A percentile compares a stretch with the other conserved stretches of the same genome.
Evolutionary conservation across 1,284 basidiomycete genomes (phyloP).

Genomic region (Fomitiporia mediterranea): DNA sequence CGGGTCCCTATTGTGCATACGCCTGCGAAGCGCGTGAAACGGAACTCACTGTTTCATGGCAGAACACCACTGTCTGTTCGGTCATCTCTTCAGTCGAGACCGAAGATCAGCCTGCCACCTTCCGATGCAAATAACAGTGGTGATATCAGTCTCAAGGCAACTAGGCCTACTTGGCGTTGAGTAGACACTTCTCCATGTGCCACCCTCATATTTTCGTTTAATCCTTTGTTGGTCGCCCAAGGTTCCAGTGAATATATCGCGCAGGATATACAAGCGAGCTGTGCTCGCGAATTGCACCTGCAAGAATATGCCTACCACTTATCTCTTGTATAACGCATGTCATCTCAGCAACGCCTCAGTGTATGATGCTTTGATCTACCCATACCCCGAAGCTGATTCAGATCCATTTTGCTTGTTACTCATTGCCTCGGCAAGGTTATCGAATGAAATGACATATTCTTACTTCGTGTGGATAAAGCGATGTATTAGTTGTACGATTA

Average conservation of each 20-base stretch:
- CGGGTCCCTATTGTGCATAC: slow-evolving; percentile 19
- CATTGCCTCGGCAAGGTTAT: no score
- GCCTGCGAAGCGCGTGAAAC: slow-evolving; percentile 18
- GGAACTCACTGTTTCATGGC: slow-evolving; percentile 14
- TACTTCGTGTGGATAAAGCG: neutral
- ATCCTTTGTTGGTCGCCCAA: no score
- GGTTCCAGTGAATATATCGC: no score
- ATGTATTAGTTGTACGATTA: slow-evolving; percentile 6
- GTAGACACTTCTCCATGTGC: neutral
- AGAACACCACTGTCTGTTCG: neutral
- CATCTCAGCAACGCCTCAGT: no score
- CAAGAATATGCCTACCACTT: no score
- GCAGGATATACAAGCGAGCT: neutral
- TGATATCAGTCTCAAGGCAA: slow-evolving; percentile 15
- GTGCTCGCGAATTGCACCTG: neutral
- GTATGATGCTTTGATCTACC: no score
- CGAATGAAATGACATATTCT: neutral
- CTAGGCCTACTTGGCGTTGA: slow-evolving; percentile 18
- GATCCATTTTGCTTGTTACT: no score
- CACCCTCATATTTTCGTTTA: neutral
- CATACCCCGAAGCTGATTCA: no score
- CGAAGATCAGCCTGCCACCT: neutral
- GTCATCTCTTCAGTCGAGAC: slow-evolving; percentile 3
- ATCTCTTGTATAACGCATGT: neutral
- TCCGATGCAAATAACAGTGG: slow-evolving; percentile 13